Evolutionary conservation across 2,329 filamentous ascomycete genomes (phyloP), one percentile per base, ranked within the genome.

Genomic region (Podosphaera aphanis): DNA sequence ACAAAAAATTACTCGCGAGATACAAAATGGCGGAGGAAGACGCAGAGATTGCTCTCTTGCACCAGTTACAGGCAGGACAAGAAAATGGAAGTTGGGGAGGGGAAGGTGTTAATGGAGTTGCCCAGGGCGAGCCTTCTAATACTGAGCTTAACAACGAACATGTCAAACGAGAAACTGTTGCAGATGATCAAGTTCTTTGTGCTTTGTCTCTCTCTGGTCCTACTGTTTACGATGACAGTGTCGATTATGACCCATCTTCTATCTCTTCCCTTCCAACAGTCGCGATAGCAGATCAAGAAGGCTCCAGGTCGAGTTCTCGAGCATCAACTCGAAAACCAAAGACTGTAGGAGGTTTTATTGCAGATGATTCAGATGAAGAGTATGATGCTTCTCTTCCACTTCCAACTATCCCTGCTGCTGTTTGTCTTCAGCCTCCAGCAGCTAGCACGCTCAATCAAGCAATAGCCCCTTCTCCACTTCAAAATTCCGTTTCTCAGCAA

Each of bases 181-280:
- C 55, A 59, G 58, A 59, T 59, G 57, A 59, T 51, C 56, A 58
- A 58, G 53, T 56, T 54, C 54, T 57, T 53, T 51, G 57, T 60
- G 56, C 55, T 57, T 54, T 59, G 50, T 58, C 58, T 55, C 55
- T 55, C 52, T 56, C 57, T 49, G 54, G 47, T 49, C 48, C 50
- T 54, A 52, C 50, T 55, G 51, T 46, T 55, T 52, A 50, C 49
- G 50, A 52, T 51, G 53, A 55, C 43, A 55, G 45, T 52, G 58
- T 51, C 49, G 55, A 55, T 47, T 57, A 58, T 58, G 53, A 59
- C 45, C 57, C 57, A 50, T 51, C 55, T 53, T 57, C 55, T 54
- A 48, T 56, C 47, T 50, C 55, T 53, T 47, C 55, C 46, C 43
- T 55, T 48, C 55, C 56, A 49, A 50, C 55, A 43, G 49, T 56